These are phyloP conservation scores for Nepenthes mirabilis DNA, from an alignment of 148 eudicot genomes.

Conservation along the genomic window DNA sequence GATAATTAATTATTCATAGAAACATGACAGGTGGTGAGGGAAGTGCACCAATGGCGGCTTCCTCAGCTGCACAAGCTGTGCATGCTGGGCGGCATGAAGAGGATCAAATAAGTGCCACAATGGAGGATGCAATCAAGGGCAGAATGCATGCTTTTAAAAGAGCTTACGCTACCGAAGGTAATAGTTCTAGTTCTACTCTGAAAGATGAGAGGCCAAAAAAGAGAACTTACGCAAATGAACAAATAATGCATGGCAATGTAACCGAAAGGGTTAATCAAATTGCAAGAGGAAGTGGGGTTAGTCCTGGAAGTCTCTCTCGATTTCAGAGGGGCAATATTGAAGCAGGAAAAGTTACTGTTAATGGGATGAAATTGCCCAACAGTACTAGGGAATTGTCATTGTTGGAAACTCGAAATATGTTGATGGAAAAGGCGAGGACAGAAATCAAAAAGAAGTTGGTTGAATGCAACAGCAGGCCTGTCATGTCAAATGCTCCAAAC, in stretches of 20 bases:
- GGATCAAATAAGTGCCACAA: constrained; percentile 12
- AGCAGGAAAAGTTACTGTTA: constrained; percentile 2
- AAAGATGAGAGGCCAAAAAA: constrained; percentile 24
- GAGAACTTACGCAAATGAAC: constrained; percentile 16
- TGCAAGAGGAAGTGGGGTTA: constrained; percentile 8
- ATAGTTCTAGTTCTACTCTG: constrained; percentile 6
- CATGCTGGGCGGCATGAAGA: constrained; percentile 5
- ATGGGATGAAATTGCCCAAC: constrained; percentile 7
- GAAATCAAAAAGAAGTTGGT: constrained; percentile 31
- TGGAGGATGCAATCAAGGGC: constrained; percentile 19
- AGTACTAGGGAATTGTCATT: constrained; percentile 22
- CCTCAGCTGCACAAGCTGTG: constrained; percentile 10
- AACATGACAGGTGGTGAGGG: constrained; percentile 2
- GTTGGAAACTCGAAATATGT: constrained; percentile 29
- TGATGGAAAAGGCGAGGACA: constrained; percentile 36
- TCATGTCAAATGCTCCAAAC: constrained; percentile 7
- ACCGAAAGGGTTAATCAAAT: constrained; percentile 10
- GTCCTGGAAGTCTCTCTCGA: constrained; percentile 8
- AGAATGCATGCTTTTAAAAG: constrained; percentile 18
- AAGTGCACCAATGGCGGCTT: constrained; percentile 9
- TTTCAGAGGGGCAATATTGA: constrained; percentile 4
- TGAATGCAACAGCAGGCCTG: constrained; percentile 14
- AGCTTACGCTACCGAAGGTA: constrained; percentile 16
- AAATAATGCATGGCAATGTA: constrained; percentile 9
- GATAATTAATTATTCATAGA: background rate